Conservation (phyloP, 495 filamentous ascomycete species). For the Xylaria sp. region DNA sequence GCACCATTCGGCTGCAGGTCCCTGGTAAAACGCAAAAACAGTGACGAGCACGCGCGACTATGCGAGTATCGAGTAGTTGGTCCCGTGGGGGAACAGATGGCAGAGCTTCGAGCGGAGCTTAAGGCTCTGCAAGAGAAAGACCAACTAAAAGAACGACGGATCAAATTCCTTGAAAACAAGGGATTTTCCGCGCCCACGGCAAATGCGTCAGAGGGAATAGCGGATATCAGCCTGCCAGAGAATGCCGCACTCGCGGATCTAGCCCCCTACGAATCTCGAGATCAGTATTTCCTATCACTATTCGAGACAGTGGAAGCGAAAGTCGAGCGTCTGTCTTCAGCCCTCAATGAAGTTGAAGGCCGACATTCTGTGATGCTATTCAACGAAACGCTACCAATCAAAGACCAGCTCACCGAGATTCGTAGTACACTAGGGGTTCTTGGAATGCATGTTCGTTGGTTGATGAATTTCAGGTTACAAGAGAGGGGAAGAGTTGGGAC, state of each 20-base stretch:
- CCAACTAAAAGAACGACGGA: conserved; percentile 47
- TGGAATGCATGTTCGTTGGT: conserved; percentile 62
- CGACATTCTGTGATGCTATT: conserved; percentile 56
- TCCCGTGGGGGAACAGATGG: conserved; percentile 45
- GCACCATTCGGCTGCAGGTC: conserved; percentile 47
- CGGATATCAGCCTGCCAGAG: conserved; percentile 33
- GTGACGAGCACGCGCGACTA: conserved; percentile 35
- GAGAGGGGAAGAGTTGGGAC: conserved; percentile 42
- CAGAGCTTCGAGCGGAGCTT: conserved; percentile 43
- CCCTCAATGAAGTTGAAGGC: conserved; percentile 53
- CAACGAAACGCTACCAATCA: conserved; percentile 57
- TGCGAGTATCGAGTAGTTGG: conserved; percentile 47
- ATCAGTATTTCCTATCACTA: conserved; percentile 54
- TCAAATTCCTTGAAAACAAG: conserved; percentile 50
- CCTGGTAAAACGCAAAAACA: conserved; percentile 30
- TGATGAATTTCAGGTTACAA: conserved; percentile 56
- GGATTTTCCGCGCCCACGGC: conserved; percentile 32
- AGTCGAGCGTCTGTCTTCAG: conserved; percentile 52
- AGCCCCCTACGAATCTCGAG: conserved; percentile 43
- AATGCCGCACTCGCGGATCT: conserved; percentile 30
- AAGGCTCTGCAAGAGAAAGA: conserved; percentile 41
- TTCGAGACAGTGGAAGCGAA: conserved; percentile 57
- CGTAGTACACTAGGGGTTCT: conserved; percentile 57
- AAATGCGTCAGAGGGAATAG: conserved; percentile 28
- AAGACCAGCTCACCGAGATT: conserved; percentile 61